Evolutionary conservation across 164 flowering plant species (phyloP), one percentile per base, ranked within the genome.

Genomic region (Paratinospora sagittata): DNA sequence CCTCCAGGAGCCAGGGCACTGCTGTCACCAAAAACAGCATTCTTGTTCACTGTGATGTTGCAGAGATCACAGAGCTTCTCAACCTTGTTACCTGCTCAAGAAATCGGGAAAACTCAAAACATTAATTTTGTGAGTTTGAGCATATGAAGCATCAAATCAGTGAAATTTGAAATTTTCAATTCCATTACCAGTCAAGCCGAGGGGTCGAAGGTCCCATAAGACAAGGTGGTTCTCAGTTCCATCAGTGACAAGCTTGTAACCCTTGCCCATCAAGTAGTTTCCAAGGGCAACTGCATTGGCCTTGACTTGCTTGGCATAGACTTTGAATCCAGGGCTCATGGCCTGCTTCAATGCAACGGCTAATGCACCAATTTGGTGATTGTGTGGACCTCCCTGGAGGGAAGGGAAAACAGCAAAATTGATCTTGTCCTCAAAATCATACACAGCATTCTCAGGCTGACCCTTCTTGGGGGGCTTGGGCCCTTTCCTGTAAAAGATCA

Each of bases 171-270:
- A 9, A 21, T 0, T 2, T 27, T 68, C 19, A 23, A 36, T 43
- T 8, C 0, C 2, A 30, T 71, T 81, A 91, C 99, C 99, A 55
- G 99, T 96, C 87, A 96, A 86, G 30, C 99, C 98, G 60, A 96
- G 98, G 76, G 99, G 98, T 21, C 99, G 87, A 72, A 96, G 99
- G 82, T 96, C 99, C 99, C 98, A 96, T 1, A 96, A 83, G 70
- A 96, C 97, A 81, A 96, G 97, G 81, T 96, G 99, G 82, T 93
- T 96, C 82, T 96, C 99, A 52, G 99, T 96, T 66, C 99, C 99
- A 70, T 82, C 85, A 17, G 99, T 96, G 75, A 96, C 99, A 65
- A 93, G 86, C 77, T 82, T 91, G 87, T 93, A 96, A 8, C 87
- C 97, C 82, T 93, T 96, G 86, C 81, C 79, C 92, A 90, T 91